Evolutionary conservation across 2,329 filamentous ascomycete species (phyloP), one percentile per base, ranked within the genome.

Genomic region (Thielaviopsis cerberus): DNA sequence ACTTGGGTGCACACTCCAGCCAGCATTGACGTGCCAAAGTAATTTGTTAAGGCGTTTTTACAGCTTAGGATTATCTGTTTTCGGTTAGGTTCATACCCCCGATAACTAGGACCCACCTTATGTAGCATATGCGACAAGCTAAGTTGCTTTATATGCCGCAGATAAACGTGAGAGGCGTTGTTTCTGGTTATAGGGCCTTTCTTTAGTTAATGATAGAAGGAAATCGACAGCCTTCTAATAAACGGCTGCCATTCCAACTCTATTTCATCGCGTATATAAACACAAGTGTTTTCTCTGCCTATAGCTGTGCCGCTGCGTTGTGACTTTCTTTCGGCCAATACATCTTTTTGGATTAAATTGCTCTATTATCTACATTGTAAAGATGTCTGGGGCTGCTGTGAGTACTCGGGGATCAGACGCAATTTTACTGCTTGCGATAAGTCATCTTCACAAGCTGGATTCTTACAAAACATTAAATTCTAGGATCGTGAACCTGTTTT

Each of bases 401-500:
- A 62, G 69, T 64, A 15, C 26, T 48, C 15, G 17, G 3, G 5
- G 30, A 23, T 15, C 54, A n/a, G 23, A 20, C 15, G 3, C 41
- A 30, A 25, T 34, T 56, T 56, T 56, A 25, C 51, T 22, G 7
- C 45, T 30, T 51, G 10, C 11, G 24, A 27, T 23, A 23, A 51
- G 25, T 52, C 51, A 51, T 34, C 25, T 24, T 23, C 13, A n/a
- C 51, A 20, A 23, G 5, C 45, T 23, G 17, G 30, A 30, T 27
- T 24, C 20, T 50, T 37, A 24, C 51, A 25, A 23, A 25, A 48
- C 54, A 41, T 20, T 41, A 30, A 22, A n/a, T n/a, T 55, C 41
- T 55, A 95, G 90, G 88, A 91, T 71, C 83, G 92, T 71, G 92
- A 98, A 74, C 80, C 90, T 68, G 91, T 98, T 73, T 98, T 98